A percentile compares a stretch with the other conserved stretches of the same genome.
Evolutionary conservation across 208 protist species (phyloP).

Genomic region (Crithidia bombi): DNA sequence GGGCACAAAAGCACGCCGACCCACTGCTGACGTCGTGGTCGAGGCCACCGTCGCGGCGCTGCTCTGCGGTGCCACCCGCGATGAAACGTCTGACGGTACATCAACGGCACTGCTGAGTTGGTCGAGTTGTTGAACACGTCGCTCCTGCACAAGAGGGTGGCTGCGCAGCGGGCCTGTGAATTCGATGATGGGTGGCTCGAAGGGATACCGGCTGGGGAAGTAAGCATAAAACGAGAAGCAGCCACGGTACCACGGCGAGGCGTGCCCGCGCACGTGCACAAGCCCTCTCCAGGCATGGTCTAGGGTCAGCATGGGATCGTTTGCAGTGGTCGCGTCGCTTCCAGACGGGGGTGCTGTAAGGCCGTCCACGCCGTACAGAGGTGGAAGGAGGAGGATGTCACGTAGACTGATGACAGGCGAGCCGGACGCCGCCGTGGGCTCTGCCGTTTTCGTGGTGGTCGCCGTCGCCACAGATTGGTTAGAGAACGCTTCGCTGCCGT

Average conservation of each 20-base stretch:
- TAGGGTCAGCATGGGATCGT: conserved; percentile 27
- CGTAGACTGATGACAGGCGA: background rate
- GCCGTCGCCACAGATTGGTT: background rate
- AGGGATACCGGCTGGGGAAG: conserved; percentile 69
- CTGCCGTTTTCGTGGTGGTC: background rate
- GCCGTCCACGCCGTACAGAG: conserved; percentile 21
- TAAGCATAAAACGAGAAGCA: conserved; percentile 63
- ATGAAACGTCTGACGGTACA: background rate
- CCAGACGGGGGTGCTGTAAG: background rate
- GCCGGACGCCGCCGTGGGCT: background rate
- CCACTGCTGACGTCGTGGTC: background rate
- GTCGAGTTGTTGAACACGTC: conserved; percentile 12
- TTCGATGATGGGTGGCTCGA: conserved; percentile 63
- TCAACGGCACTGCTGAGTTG: conserved; percentile 11
- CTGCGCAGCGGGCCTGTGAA: conserved; percentile 48
- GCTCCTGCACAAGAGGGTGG: conserved; percentile 61
- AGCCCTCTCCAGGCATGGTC: conserved; percentile 51
- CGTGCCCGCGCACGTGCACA: conserved; percentile 38
- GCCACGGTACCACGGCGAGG: conserved; percentile 74
- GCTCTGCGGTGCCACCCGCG: background rate
- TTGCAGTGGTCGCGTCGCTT: background rate
- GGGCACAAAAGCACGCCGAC: conserved; percentile 28
- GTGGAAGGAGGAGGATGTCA: conserved; percentile 30
- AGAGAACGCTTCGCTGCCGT: background rate
- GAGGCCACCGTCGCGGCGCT: background rate